Base-by-base conservation (phyloP, 495 filamentous ascomycete genomes). In the Annulohypoxylon maeteangense region DNA sequence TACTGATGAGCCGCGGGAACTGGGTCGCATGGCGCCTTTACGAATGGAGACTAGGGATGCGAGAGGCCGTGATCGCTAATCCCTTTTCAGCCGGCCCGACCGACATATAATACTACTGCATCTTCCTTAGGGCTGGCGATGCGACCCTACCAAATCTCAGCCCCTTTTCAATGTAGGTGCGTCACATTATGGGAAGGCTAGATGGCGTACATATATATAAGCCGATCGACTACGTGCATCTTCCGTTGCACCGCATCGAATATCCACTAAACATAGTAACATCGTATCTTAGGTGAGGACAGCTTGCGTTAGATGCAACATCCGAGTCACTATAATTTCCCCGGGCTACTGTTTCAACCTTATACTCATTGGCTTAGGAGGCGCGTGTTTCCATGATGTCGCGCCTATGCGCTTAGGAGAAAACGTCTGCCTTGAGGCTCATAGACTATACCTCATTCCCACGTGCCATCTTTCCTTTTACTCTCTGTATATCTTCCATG, bases 81-180 rank as follows among this genome's bases (percentile, higher is more conserved):
- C 70, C 56, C 23, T 23, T 65, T 65, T 72, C 23, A 45, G 65
- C 31, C 44, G 59, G 53, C 12, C 40, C 32, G 53, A 50, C 54
- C 54, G 38, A 47, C 25, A 38, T 68, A n/a, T 6, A 38, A 63
- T 68, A 40, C 65, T 29, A 65, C 65, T 22, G 1, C 34, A 29
- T 68, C 38, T 65, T 68, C 70, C 70, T 68, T 72, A 68, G 60
- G 70, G 70, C 70, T 72, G 70, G n/a, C 53, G 20, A 14, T 58
- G n/a, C 55, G 23, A 65, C 65, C 65, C 45, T 56, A 38, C 38
- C 27, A 5, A 18, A 27, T 36, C 65, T 68, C 23, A 65, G 70
- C 61, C 60, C 55, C 70, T 58, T 61, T 57, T 53, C 1, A 42
- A 62, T 58, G 59, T 59, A 38, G 34, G 65, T 54, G 32, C 47